Evolutionary conservation across 257 asterid species (phyloP).

Genomic region (Nicotiana obtusifolia): DNA sequence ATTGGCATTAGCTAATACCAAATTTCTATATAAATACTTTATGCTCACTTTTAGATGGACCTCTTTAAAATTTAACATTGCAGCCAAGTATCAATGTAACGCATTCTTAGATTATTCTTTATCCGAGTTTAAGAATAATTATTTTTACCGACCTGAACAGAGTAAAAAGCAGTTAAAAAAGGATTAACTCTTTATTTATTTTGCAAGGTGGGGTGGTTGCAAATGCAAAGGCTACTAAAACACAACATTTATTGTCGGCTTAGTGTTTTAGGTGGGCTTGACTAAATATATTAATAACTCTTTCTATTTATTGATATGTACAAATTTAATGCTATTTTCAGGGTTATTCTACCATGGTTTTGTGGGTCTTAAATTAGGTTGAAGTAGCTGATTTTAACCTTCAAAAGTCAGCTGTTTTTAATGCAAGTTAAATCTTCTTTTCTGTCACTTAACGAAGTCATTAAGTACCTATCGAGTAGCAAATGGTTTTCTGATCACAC

Average conservation of each 20-base stretch:
- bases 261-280: constrained; percentile 55
- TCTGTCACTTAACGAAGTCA: background rate
- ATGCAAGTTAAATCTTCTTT: constrained; percentile 6
- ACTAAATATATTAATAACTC: constrained; percentile 20
- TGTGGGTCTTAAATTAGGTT: background rate
- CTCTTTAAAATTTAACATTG: too few relatives aligned
- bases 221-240: constrained; percentile 29
- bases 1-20: too few relatives aligned
- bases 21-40: too few relatives aligned
- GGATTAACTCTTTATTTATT: constrained; percentile 4
- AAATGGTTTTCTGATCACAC: background rate
- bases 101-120: background rate
- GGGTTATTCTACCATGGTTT: background rate
- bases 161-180: background rate
- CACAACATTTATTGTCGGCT: constrained; percentile 38
- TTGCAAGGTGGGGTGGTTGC: constrained; percentile 58
- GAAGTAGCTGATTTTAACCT: background rate
- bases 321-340: background rate
- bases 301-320: background rate
- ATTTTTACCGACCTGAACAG: background rate
- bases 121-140: background rate
- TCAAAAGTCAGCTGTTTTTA: constrained; percentile 24
- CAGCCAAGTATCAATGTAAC: too few relatives aligned
- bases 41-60: too few relatives aligned
- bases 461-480: background rate